Percentiles rank a stretch among this genome's conserved stretches.
Evolutionary conservation across 345 rosid genomes (phyloP).

Genomic region (Adansonia digitata): DNA sequence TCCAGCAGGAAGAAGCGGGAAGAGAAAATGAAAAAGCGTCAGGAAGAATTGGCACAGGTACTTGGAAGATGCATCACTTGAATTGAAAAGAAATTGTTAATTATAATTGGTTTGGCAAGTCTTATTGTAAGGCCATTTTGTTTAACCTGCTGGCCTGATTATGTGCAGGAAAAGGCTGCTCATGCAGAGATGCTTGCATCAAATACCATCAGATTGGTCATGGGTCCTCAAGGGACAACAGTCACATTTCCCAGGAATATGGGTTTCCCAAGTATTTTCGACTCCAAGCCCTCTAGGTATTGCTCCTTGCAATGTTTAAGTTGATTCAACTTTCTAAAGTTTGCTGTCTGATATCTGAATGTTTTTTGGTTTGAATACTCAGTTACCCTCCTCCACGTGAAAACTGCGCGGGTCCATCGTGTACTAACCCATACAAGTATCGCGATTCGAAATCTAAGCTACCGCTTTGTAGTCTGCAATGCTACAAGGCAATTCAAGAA

Average conservation of each 20-base stretch:
- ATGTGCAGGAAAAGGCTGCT: conserved; percentile 68
- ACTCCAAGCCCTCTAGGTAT: conserved; percentile 56
- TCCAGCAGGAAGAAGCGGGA: conserved; percentile 86
- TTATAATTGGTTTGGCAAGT: conserved; percentile 1
- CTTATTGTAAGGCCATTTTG: background rate
- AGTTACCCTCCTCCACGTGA: conserved; percentile 95
- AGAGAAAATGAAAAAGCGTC: conserved; percentile 72
- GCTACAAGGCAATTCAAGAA: conserved; percentile 78
- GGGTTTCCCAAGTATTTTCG: conserved; percentile 72
- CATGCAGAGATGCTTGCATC: conserved; percentile 44
- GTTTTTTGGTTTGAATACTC: conserved; percentile 16
- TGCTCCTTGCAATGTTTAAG: conserved; percentile 1
- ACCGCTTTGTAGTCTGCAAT: conserved; percentile 89
- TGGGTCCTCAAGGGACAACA: conserved; percentile 66
- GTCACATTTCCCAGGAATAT: conserved; percentile 71
- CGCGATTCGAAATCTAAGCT: conserved; percentile 81
- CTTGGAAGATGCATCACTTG: background rate
- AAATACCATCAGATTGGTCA: conserved; percentile 54
- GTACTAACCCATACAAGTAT: conserved; percentile 71
- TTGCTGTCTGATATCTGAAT: background rate
- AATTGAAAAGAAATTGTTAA: background rate
- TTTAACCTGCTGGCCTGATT: conserved; percentile 10
- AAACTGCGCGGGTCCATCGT: conserved; percentile 75
- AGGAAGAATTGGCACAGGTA: conserved; percentile 86
- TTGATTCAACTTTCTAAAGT: conserved; percentile 1